phyloP scores from a whole-genome alignment of 2,329 filamentous ascomycete species.

The Diaporthe nobilis region DNA sequence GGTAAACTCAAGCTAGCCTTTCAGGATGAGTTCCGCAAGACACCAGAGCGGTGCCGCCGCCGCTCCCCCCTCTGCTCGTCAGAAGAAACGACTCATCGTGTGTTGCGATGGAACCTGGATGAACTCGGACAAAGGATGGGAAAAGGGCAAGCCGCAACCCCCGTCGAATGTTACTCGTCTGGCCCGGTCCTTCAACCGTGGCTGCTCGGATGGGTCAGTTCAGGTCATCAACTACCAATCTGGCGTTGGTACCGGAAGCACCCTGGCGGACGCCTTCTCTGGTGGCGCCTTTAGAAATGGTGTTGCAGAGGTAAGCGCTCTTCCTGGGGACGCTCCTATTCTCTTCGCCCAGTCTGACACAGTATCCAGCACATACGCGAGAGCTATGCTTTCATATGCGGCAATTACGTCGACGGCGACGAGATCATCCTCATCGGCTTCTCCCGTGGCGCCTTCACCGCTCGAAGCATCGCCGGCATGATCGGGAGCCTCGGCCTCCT shows the following conservation, averaged over 20 bases:
- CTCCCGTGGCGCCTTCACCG: constrained; percentile 72
- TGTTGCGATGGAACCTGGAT: constrained; percentile 70
- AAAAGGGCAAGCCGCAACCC: constrained; percentile 62
- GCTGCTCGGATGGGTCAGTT: constrained; percentile 64
- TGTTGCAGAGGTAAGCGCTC: constrained; percentile 61
- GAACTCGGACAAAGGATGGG: constrained; percentile 64
- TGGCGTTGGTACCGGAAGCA: constrained; percentile 70
- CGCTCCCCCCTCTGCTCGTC: neutral
- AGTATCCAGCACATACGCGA: constrained; percentile 66
- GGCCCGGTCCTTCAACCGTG: constrained; percentile 68
- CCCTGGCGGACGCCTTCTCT: constrained; percentile 63
- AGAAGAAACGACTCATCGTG: constrained; percentile 63
- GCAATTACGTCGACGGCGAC: constrained; percentile 72
- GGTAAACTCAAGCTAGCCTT: neutral
- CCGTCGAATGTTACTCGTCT: constrained; percentile 74
- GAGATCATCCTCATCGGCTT: constrained; percentile 71
- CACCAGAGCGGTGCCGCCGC: neutral
- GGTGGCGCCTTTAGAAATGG: constrained; percentile 70
- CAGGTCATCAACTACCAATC: constrained; percentile 75
- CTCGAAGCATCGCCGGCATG: constrained; percentile 69
- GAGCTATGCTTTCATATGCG: constrained; percentile 73
- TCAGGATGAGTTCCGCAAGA: constrained; percentile 6
- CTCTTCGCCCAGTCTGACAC: neutral
- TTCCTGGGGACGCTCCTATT: no score
- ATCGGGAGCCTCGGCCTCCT: constrained; percentile 65